Evolutionary conservation across 2,329 filamentous ascomycete species (phyloP).

Genomic region (Neonectria sp.): DNA sequence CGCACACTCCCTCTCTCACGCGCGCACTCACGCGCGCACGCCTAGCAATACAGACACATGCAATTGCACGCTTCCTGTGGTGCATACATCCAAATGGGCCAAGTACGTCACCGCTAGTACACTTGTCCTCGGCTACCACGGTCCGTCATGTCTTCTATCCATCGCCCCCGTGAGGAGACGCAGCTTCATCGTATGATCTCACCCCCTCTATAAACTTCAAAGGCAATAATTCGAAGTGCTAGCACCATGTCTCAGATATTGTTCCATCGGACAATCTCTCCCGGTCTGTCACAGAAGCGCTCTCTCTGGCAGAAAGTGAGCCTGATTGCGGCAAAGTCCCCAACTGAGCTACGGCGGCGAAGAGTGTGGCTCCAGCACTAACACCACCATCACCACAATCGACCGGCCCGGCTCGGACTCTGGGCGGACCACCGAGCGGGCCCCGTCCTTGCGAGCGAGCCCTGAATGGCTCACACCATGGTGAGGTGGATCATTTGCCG

Average conservation of each 20-base stretch:
- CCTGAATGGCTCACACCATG: slow-evolving; percentile 22
- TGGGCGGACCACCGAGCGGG: slow-evolving; percentile 45
- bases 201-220: slow-evolving; percentile 7
- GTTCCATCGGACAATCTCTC: slow-evolving; percentile 34
- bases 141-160: neutral
- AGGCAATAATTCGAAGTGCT: slow-evolving; percentile 9
- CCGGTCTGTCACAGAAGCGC: slow-evolving; percentile 27
- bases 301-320: slow-evolving; percentile 28
- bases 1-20: neutral
- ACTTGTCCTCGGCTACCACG: slow-evolving; percentile 11
- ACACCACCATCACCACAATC: slow-evolving; percentile 35
- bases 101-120: slow-evolving; percentile 24
- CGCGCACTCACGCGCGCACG: neutral
- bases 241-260: slow-evolving; percentile 28
- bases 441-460: slow-evolving; percentile 30
- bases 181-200: slow-evolving; percentile 27
- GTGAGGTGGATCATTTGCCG: slow-evolving; percentile 29
- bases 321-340: slow-evolving; percentile 37
- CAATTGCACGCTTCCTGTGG: slow-evolving; percentile 3
- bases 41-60: slow-evolving; percentile 12
- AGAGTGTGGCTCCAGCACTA: slow-evolving; percentile 37
- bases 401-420: slow-evolving; percentile 49
- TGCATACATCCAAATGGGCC: slow-evolving; percentile 4
- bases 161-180: neutral
- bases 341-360: slow-evolving; percentile 28